Percentiles rank a stretch among this genome's conserved stretches.
Evolutionary conservation across 148 eudicot genomes (phyloP).

Genomic region (Rhododendron williamsianum): DNA sequence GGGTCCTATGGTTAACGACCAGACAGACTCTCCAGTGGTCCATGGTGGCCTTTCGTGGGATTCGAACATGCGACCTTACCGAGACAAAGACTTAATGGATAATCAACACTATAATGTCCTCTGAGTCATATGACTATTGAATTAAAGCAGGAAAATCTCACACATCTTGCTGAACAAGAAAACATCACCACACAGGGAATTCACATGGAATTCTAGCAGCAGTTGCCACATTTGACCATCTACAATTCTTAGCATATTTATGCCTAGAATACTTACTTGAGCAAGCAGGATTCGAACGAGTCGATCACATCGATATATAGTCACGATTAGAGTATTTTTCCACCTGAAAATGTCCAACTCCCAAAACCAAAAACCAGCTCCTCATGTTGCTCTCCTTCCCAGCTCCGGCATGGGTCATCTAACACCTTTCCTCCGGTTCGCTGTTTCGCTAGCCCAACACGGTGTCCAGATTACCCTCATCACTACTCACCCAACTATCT

Average conservation of each 20-base stretch:
- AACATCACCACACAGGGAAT: neutral
- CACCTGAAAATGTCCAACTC: conserved; percentile 2
- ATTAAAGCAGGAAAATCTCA: neutral
- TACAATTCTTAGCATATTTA: neutral
- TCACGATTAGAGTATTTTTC: neutral
- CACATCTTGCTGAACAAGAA: conserved; percentile 6
- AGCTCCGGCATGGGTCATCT: conserved; percentile 18
- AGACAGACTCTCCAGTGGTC: too few relatives aligned
- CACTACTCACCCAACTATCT: conserved; percentile 6
- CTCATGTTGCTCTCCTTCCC: conserved; percentile 13
- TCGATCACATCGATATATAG: neutral
- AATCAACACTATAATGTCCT: neutral
- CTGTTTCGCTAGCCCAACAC: neutral
- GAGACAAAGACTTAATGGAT: too few relatives aligned
- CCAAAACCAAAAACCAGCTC: neutral
- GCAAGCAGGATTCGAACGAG: neutral
- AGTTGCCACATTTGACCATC: conserved; percentile 8
- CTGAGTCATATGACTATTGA: neutral
- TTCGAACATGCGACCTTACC: too few relatives aligned
- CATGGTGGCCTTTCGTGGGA: too few relatives aligned
- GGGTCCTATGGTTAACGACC: too few relatives aligned
- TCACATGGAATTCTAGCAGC: neutral
- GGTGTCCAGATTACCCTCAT: conserved; percentile 8
- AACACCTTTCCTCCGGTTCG: conserved; percentile 16
- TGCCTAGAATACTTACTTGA: neutral